These are phyloP conservation scores for Geranium incanum DNA, from an alignment of 441 rosid species.

Conservation along the genomic window DNA sequence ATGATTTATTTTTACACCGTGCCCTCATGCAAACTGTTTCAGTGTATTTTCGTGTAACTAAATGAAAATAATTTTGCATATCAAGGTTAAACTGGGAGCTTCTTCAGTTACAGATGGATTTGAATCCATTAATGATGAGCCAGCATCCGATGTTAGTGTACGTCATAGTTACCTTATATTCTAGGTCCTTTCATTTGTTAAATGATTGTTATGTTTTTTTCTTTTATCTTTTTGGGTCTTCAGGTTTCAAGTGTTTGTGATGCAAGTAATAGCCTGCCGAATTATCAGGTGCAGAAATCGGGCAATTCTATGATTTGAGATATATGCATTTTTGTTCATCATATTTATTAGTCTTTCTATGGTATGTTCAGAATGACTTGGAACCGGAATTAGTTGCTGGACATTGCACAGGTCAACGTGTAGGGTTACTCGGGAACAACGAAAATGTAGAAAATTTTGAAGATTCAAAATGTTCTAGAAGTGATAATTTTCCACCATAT, in stretches of 20 bases:
- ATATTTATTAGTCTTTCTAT: neutral
- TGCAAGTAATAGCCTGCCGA: slow-evolving; percentile 13
- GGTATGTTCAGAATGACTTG: slow-evolving; percentile 8
- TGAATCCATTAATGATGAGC: slow-evolving; percentile 1
- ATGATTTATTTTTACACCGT: neutral
- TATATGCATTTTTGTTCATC: neutral
- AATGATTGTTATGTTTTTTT: neutral
- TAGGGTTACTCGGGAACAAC: slow-evolving; percentile 16
- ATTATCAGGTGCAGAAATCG: slow-evolving; percentile 18
- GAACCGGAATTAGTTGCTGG: slow-evolving; percentile 3
- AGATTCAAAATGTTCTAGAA: slow-evolving; percentile 8
- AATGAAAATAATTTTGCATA: neutral
- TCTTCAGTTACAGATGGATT: slow-evolving; percentile 7
- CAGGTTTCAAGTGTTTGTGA: slow-evolving; percentile 16
- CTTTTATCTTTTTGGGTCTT: neutral
- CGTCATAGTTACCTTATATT: slow-evolving; percentile 8
- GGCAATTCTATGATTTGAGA: neutral
- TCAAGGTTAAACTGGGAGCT: slow-evolving; percentile 20
- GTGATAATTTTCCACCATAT: slow-evolving; percentile 9
- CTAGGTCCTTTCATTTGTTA: neutral
- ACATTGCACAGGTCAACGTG: neutral
- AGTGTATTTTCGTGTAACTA: neutral
- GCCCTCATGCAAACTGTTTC: neutral
- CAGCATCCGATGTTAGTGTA: slow-evolving; percentile 14
- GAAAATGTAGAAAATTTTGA: slow-evolving; percentile 12